A percentile compares a stretch with the other conserved stretches of the same genome.
These are phyloP conservation scores for Pestalotiopsis sp. DNA, from an alignment of 2,329 filamentous ascomycete genomes.

Conservation along the genomic window DNA sequence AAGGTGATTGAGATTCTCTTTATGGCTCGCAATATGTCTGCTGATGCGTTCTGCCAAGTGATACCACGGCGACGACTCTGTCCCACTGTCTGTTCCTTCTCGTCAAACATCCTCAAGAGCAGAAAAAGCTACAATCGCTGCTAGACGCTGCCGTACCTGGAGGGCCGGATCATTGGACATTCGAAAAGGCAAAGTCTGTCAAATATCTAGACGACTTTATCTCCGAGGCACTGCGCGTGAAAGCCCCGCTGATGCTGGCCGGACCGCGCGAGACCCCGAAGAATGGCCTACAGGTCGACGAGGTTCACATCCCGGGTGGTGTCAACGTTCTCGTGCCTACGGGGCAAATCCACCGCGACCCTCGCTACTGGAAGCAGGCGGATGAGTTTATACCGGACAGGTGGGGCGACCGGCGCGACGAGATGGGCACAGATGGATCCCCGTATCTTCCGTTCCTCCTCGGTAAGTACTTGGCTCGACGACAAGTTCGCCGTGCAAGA, in stretches of 20 bases:
- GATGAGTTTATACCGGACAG: conserved; percentile 26
- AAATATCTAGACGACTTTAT: conserved; percentile 37
- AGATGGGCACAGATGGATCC: conserved; percentile 23
- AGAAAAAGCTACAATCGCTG: conserved; percentile 30
- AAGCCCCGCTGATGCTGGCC: conserved; percentile 38
- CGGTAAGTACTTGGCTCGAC: conserved; percentile 15
- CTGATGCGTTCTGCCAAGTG: conserved; percentile 19
- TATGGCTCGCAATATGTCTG: background rate
- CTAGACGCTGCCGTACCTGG: background rate
- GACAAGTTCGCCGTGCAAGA: background rate
- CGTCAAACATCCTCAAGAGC: conserved; percentile 29
- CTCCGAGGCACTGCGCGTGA: conserved; percentile 33
- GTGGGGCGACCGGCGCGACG: conserved; percentile 21
- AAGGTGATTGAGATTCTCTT: conserved; percentile 14
- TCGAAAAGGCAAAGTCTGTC: conserved; percentile 29
- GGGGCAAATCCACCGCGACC: conserved; percentile 28
- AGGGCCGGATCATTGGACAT: conserved; percentile 26
- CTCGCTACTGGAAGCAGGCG: conserved; percentile 20
- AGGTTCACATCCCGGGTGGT: conserved; percentile 34
- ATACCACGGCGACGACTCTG: conserved; percentile 36
- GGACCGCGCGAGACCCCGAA: conserved; percentile 39
- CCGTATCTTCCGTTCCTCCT: conserved; percentile 25
- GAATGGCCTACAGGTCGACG: conserved; percentile 33
- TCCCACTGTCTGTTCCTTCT: conserved; percentile 34
- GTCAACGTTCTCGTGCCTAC: conserved; percentile 26